A percentile compares a stretch with the other conserved stretches of the same genome.
phyloP scores from a whole-genome alignment of 2,329 filamentous ascomycete species.

The Venturia effusa region DNA sequence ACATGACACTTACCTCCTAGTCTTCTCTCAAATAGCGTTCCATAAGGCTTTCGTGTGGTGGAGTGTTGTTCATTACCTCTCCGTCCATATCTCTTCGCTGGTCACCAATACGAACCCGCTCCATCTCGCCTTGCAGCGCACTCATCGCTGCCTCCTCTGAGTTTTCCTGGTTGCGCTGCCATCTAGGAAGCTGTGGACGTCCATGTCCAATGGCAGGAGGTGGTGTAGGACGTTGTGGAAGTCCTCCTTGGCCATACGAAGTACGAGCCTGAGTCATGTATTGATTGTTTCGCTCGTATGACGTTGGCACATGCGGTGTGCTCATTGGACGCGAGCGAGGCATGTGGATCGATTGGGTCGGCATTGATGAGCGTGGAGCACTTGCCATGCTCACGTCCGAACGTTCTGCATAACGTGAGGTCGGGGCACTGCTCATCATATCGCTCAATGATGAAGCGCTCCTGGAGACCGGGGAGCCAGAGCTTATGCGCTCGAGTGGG shows the following conservation, averaged over 20 bases:
- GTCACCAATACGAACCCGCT: neutral
- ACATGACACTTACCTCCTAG: neutral
- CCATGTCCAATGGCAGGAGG: slow-evolving; percentile 5
- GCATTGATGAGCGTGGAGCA: neutral
- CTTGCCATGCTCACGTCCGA: neutral
- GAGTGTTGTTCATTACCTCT: slow-evolving; percentile 6
- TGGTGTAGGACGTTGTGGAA: neutral
- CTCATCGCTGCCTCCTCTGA: slow-evolving; percentile 8
- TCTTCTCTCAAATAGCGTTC: neutral
- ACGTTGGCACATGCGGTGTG: neutral
- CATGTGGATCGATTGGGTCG: neutral
- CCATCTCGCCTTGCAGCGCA: neutral
- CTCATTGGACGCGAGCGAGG: neutral
- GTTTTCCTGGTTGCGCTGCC: slow-evolving; percentile 9
- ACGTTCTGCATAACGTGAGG: neutral
- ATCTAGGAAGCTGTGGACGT: neutral
- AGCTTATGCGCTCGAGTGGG: neutral
- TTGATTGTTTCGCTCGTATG: neutral
- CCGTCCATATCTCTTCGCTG: neutral
- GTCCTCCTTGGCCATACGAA: neutral
- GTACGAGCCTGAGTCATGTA: neutral
- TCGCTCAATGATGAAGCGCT: neutral
- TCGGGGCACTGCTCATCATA: neutral
- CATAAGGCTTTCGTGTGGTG: neutral
- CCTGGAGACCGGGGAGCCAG: neutral